phyloP scores from a whole-genome alignment of 495 filamentous ascomycete species.

The Cercophora sp. region DNA sequence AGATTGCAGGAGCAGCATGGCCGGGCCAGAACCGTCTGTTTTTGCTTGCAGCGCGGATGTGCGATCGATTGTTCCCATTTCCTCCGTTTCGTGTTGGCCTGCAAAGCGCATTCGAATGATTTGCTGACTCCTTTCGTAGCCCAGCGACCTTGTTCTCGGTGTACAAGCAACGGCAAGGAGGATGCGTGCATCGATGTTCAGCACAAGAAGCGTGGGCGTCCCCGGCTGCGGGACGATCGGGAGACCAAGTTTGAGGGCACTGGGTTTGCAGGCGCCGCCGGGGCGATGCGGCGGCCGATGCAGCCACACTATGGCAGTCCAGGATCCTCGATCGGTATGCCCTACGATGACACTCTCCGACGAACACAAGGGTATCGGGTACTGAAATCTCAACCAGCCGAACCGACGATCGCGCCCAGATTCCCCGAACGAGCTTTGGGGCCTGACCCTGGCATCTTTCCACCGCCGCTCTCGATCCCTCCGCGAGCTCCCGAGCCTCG shows the following conservation, averaged over 20 bases:
- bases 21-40: too few species aligned
- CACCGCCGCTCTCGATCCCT: slow-evolving; percentile 42
- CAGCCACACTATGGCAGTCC: slow-evolving; percentile 40
- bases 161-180: slow-evolving; percentile 61
- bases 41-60: too few species aligned
- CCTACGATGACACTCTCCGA: slow-evolving; percentile 47
- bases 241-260: slow-evolving; percentile 51
- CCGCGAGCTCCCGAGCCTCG: slow-evolving; percentile 29
- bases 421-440: slow-evolving; percentile 42
- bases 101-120: too few species aligned
- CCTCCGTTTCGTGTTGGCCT: too few species aligned
- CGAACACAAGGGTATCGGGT: slow-evolving; percentile 52
- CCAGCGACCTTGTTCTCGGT: slow-evolving; percentile 59
- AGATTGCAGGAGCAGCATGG: background rate
- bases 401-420: slow-evolving; percentile 41
- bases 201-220: slow-evolving; percentile 92
- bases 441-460: slow-evolving; percentile 45
- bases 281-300: slow-evolving; percentile 43
- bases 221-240: slow-evolving; percentile 81
- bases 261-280: slow-evolving; percentile 40
- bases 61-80: too few species aligned
- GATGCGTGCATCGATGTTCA: slow-evolving; percentile 91
- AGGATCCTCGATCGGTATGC: slow-evolving; percentile 30
- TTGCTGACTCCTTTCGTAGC: slow-evolving; percentile 42
- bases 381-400: slow-evolving; percentile 55